Base-by-base conservation (phyloP, 306 rosid species). In the Senna siamea region DNA sequence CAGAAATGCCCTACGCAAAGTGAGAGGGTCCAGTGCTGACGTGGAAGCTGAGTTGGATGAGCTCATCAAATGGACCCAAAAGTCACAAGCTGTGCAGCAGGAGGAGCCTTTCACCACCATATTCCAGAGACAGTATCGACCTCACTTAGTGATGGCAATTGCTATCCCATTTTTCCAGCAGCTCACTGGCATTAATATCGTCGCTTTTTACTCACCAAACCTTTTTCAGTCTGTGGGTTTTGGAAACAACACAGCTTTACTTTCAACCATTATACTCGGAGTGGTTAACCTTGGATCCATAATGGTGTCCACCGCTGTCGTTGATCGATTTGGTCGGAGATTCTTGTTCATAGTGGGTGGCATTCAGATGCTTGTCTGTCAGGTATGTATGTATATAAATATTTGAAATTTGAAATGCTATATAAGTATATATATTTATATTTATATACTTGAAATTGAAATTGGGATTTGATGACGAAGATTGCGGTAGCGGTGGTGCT, bases 141-240 rank as follows among this genome's bases (percentile, higher is more conserved):
- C 96, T 51, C 89, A 84, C 61, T 75, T 90, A 56, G 87, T 87
- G 9, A 68, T 90, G 67, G 80, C 88, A 2, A 17, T 88, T 13
- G 88, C 79, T 1, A 78, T 88, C n/a, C 91, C 91, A 0, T 75
- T 88, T 4, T 88, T 79, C 7, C 93, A 90, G 57, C 91, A 90
- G 35, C 52, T 88, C 20, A 79, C 88, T 0, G 93, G 93, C 69
- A 88, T 90, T 35, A 88, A 88, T 19, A 76, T 85, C 38, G 74
- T 90, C 1, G 93, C 93, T 0, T 90, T 90, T 43, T 90, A 90
- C 57, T 84, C 96, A 0, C 93, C 93, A 0, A 85, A 86, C 30
- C 75, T 90, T 46, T 88, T 90, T 52, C 89, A 90, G 20, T 84
- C 89, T 1, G 83, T 90, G 15, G 93, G 89, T 0, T 79, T 86